These are phyloP conservation scores for Pseudonitzschia delicatissima DNA, from an alignment of 108 stramenopile species.

Conservation along the genomic window DNA sequence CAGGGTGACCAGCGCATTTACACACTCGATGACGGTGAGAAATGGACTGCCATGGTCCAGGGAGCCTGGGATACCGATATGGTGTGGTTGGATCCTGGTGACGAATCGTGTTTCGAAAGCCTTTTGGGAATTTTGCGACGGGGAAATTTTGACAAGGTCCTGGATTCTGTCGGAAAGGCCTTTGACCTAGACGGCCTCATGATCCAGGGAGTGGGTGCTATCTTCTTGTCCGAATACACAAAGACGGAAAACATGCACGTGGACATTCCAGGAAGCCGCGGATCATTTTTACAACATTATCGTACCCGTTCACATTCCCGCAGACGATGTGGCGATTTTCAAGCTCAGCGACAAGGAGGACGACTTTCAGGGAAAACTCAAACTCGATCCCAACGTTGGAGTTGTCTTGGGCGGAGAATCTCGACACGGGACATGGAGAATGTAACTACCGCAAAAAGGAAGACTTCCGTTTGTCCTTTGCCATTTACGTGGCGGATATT, in stretches of 20 bases:
- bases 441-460: conserved; percentile 57
- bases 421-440: conserved; percentile 56
- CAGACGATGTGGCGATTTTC: conserved; percentile 15
- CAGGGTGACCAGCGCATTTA: conserved; percentile 22
- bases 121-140: conserved; percentile 41
- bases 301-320: conserved; percentile 28
- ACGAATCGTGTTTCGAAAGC: conserved; percentile 54
- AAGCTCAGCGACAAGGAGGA: conserved; percentile 28
- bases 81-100: conserved; percentile 61
- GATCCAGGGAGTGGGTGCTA: conserved; percentile 29
- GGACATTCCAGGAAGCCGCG: conserved; percentile 31
- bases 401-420: conserved; percentile 63
- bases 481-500: conserved; percentile 67
- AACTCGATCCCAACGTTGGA: conserved; percentile 44
- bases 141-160: conserved; percentile 50
- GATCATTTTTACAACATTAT: conserved; percentile 42
- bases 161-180: conserved; percentile 45
- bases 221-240: conserved; percentile 20
- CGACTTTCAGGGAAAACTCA: conserved; percentile 21
- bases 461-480: conserved; percentile 59
- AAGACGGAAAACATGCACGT: conserved; percentile 36
- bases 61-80: conserved; percentile 41
- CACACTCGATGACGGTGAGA: conserved; percentile 39
- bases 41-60: conserved; percentile 53
- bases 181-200: conserved; percentile 27